These are phyloP conservation scores for Neonectria faginata DNA, from an alignment of 2,329 filamentous ascomycete genomes.

Conservation along the genomic window DNA sequence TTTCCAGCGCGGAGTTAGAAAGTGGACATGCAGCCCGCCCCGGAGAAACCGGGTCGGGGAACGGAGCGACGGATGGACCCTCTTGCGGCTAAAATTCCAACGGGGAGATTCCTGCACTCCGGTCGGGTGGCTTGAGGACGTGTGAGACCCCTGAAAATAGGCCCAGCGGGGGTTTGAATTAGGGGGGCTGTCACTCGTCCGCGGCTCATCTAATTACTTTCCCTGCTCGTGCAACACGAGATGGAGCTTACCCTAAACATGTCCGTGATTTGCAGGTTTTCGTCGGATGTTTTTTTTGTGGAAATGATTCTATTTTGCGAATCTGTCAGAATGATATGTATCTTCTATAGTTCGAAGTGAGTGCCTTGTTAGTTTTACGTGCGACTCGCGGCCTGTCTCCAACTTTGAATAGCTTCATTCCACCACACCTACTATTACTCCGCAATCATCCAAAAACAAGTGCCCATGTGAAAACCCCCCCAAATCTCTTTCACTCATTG, in stretches of 20 bases:
- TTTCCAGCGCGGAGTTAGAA: not conserved
- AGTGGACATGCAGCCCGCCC: not conserved
- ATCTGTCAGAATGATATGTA: too few relatives aligned
- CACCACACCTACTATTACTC: too few relatives aligned
- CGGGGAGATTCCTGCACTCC: constrained; percentile 6
- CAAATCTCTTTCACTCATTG: not conserved
- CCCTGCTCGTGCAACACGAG: not conserved
- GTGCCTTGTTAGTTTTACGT: too few relatives aligned
- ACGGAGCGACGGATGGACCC: constrained; percentile 21
- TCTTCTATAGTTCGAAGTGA: too few relatives aligned
- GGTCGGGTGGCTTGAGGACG: constrained; percentile 10
- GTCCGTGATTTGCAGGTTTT: not conserved
- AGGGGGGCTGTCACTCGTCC: constrained; percentile 36
- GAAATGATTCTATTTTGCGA: not conserved
- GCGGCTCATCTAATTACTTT: not conserved
- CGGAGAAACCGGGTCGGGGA: constrained; percentile 40
- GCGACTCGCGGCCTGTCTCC: too few relatives aligned
- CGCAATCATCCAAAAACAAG: too few relatives aligned
- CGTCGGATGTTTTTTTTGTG: not conserved
- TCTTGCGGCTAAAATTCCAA: constrained; percentile 6
- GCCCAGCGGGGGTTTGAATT: constrained; percentile 17
- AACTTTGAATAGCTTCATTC: too few relatives aligned
- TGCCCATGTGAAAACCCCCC: too few relatives aligned
- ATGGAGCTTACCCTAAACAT: not conserved
- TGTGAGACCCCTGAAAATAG: constrained; percentile 37